Evolutionary conservation across 805 yeast species (phyloP), one percentile per base, ranked within the genome.

Genomic region (Nematodospora valgi): DNA sequence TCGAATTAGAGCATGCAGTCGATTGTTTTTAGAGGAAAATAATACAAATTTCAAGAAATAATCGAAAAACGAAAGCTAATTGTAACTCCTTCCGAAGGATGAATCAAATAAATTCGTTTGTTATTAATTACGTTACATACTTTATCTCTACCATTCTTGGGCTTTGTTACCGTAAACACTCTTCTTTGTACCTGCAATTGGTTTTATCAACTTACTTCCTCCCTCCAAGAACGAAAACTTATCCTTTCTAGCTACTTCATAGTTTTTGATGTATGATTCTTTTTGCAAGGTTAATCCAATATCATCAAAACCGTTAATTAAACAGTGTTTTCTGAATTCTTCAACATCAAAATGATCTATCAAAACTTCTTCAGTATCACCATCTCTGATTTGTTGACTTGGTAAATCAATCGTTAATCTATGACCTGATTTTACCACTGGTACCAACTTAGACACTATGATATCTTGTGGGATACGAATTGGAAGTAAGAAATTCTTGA

Each of bases 221-320:
- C 93, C 88, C 70, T 89, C 97, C 58, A 89, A 76, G 79, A 94
- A 93, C 7, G 96, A 86, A 59, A 85, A 93, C 58, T 70, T 80
- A 34, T 73, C 80, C 56, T 74, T 80, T 74, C 98, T 85, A 45
- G 66, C 63, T 15, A 65, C 76, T 70, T 93, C 98, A 54, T 79
- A 93, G 49, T 78, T 72, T 35, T 59, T 39, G 49, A 93, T 93
- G 60, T 51, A 78, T 35, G 77, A 77, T 64, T 86, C 96, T 65
- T 88, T 87, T 63, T 88, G 91, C 51, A 93, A 68, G 34, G 98
- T 93, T 54, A 93, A 76, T 27, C 97, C 97, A 63, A 93, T 93
- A 59, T 93, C 98, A 60, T 93, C 98, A 43, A 93, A 79, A 45
- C 98, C 98, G 47, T 93, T 87, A 38, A 91, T 70, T 50, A 93